Conservation (phyloP, 176 grass and related monocot species). For the Musa acuminata region DNA sequence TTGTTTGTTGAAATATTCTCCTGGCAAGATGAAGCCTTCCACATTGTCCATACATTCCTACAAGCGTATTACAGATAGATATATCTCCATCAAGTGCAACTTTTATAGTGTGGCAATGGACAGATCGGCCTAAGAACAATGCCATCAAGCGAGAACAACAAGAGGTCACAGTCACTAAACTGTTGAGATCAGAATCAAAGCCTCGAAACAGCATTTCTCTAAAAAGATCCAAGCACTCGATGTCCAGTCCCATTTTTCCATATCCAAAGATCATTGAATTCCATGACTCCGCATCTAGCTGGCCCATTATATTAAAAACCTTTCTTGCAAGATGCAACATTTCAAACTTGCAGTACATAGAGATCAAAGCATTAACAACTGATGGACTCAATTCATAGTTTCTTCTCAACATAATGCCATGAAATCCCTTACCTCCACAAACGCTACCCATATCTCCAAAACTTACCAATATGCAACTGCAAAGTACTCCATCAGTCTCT, state of each 20-base stretch:
- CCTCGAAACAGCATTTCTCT: slow-evolving; percentile 44
- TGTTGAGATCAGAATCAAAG: slow-evolving; percentile 30
- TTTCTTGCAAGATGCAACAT: slow-evolving; percentile 30
- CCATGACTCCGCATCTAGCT: slow-evolving; percentile 41
- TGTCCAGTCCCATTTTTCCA: slow-evolving; percentile 41
- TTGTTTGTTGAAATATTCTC: slow-evolving; percentile 34
- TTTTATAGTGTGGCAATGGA: slow-evolving; percentile 46
- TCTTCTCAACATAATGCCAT: slow-evolving; percentile 42
- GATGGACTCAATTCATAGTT: slow-evolving; percentile 31
- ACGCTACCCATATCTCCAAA: slow-evolving; percentile 28
- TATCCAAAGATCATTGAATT: slow-evolving; percentile 46
- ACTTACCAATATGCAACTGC: slow-evolving; percentile 45
- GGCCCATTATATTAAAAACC: slow-evolving; percentile 34
- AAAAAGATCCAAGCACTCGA: slow-evolving; percentile 56
- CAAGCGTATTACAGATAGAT: slow-evolving; percentile 50
- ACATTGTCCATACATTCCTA: slow-evolving; percentile 59
- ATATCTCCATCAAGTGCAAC: slow-evolving; percentile 26
- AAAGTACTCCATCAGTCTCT: slow-evolving; percentile 52
- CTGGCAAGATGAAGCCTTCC: slow-evolving; percentile 38
- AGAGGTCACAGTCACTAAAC: slow-evolving; percentile 44
- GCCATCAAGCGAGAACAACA: slow-evolving; percentile 42
- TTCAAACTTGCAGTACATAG: slow-evolving; percentile 56
- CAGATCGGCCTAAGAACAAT: slow-evolving; percentile 37
- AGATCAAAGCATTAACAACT: slow-evolving; percentile 47
- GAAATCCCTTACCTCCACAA: slow-evolving; percentile 39